Evolutionary conservation across 805 yeast species (phyloP), one percentile per base, ranked within the genome.

Genomic region (Teunomyces funiuensis): DNA sequence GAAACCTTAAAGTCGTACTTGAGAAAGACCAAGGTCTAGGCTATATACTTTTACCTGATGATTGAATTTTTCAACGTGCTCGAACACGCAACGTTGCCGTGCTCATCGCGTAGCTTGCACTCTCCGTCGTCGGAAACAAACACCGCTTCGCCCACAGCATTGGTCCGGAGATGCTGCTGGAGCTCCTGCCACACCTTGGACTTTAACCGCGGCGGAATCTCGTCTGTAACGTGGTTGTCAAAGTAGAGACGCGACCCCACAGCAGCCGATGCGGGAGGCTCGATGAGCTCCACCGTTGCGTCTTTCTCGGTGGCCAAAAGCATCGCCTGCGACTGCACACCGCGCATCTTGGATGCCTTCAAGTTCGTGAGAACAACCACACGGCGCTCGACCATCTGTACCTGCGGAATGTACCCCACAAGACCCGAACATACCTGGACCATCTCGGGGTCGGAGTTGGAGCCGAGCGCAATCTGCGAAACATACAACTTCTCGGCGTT

Each of bases 261-360:
- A 0, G 41, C 30, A 2, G 69, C 54, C 6, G 44, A 44, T 1
- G 0, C 6, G 3, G 85, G 82, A 1, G 83, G 79, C 3, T 39
- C 42, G 0, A 80, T 73, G 5, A 78, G 57, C 34, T 73, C 80
- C 3, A 79, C 80, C 1, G 44, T 26, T 2, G 41, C 45, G 2
- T 48, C 59, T 6, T 36, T 47, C 17, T 57, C 76, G 1, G 85
- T 81, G n/a, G 87, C 86, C 15, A 83, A 53, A 1, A 83, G 52
- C 88, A 83, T 83, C 0, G 84, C 86, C 47, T 80, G 78, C 2
- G 85, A 80, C 29, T 53, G 55, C 15, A 76, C 71, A 1, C 88
- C 88, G 46, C 87, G 63, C 76, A 83, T 74, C 53, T 80, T 80
- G 8, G 80, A 69, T 3, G 81, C 75, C 50, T 81, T 82, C 57